A percentile compares a stretch with the other conserved stretches of the same genome.
These are phyloP conservation scores for Piper longum DNA, from an alignment of 164 flowering plant species.

Conservation along the genomic window DNA sequence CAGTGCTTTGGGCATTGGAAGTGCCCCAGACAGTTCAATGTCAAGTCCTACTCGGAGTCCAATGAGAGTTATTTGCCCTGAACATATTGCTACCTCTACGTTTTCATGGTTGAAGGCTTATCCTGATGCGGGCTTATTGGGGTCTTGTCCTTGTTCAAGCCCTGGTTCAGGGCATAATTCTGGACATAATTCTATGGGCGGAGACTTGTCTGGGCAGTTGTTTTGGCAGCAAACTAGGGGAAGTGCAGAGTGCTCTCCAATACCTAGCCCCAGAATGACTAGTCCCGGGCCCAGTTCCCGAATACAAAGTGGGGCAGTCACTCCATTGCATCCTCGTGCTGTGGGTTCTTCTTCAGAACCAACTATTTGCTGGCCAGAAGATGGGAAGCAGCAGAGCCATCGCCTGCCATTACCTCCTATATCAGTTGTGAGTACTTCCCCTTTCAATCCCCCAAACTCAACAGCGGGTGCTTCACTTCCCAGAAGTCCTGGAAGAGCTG, in stretches of 20 bases:
- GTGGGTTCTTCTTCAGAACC: constrained; percentile 43
- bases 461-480: constrained; percentile 56
- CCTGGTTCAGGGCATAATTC: constrained; percentile 89
- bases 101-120: constrained; percentile 50
- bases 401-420: constrained; percentile 80
- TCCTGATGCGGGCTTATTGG: constrained; percentile 46
- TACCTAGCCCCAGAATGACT: constrained; percentile 44
- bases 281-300: constrained; percentile 68
- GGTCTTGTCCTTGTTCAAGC: constrained; percentile 89
- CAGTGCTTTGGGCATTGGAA: constrained; percentile 42
- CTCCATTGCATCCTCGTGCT: constrained; percentile 83
- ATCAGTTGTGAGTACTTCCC: constrained; percentile 37
- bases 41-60: constrained; percentile 97
- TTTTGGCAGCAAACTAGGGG: constrained; percentile 38
- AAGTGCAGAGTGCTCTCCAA: constrained; percentile 43
- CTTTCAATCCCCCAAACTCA: constrained; percentile 59
- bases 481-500: constrained; percentile 85
- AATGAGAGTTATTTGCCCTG: constrained; percentile 44
- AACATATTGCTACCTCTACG: constrained; percentile 40
- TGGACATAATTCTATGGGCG: constrained; percentile 37
- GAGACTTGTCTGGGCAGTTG: constrained; percentile 29
- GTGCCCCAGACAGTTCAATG: constrained; percentile 90
- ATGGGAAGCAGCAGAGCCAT: constrained; percentile 75
- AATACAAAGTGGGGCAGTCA: constrained; percentile 67
- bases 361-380: constrained; percentile 53